Conservation (phyloP, 179 eudicot species). For the Spinacia oleracea region DNA sequence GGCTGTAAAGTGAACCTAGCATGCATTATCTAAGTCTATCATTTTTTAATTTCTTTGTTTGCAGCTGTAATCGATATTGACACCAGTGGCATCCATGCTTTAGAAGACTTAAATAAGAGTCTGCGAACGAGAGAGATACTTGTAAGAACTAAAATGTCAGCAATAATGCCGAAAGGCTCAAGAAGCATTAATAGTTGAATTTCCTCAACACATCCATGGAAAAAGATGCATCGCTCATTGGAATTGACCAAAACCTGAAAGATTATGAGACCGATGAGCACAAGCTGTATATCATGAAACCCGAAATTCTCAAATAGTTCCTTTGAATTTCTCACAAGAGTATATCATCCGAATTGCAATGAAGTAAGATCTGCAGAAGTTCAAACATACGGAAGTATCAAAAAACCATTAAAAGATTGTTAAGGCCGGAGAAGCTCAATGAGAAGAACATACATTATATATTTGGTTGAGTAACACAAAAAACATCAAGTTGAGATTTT, state of each 20-base stretch:
- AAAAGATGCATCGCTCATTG: constrained; percentile 6
- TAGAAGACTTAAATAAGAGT: constrained; percentile 66
- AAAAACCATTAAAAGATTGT: neutral
- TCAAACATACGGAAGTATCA: neutral
- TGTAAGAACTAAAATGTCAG: constrained; percentile 50
- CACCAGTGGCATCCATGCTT: constrained; percentile 88
- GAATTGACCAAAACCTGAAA: constrained; percentile 64
- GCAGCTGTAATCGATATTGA: constrained; percentile 95
- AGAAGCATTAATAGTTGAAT: neutral
- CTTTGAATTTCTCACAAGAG: constrained; percentile 92
- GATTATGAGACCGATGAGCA: constrained; percentile 89
- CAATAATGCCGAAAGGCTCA: neutral
- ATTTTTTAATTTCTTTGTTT: neutral
- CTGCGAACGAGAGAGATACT: constrained; percentile 65
- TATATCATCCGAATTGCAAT: constrained; percentile 93
- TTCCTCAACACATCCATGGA: neutral
- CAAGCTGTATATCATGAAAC: constrained; percentile 84
- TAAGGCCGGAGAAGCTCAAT: neutral
- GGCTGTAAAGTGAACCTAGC: neutral
- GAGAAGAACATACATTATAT: neutral
- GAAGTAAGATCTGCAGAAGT: constrained; percentile 73
- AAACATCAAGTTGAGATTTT: neutral
- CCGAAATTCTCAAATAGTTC: constrained; percentile 95
- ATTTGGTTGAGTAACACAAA: neutral
- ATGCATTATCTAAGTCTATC: neutral